Conservation (phyloP, 441 rosid species). For the Arabidopsis lyrata region DNA sequence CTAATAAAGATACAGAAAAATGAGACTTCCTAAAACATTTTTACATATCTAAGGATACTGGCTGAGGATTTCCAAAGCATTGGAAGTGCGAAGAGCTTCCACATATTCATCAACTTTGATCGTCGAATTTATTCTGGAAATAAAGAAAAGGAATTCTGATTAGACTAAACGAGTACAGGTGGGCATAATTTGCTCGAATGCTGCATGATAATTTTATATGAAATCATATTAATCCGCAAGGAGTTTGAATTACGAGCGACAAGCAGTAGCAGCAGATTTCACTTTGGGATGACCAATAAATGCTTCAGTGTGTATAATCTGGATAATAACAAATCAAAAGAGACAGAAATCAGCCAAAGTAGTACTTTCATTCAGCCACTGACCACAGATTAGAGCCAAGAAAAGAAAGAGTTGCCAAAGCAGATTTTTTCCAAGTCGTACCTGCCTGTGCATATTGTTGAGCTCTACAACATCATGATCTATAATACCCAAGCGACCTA, state of each 20-base stretch:
- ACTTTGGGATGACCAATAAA: slow-evolving; percentile 94
- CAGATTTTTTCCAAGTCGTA: slow-evolving; percentile 39
- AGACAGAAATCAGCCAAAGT: neutral
- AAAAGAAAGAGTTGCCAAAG: slow-evolving; percentile 11
- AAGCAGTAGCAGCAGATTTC: slow-evolving; percentile 90
- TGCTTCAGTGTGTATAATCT: slow-evolving; percentile 95
- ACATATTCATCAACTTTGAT: slow-evolving; percentile 73
- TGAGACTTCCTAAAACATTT: slow-evolving; percentile 11
- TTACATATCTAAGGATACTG: slow-evolving; percentile 68
- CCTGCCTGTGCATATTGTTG: slow-evolving; percentile 99
- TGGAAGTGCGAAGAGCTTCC: slow-evolving; percentile 86
- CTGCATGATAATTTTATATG: neutral
- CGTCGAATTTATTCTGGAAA: slow-evolving; percentile 79
- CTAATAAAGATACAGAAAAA: neutral
- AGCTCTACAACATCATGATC: slow-evolving; percentile 96
- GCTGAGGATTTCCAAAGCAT: slow-evolving; percentile 88
- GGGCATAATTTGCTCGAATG: neutral
- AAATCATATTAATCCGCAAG: neutral
- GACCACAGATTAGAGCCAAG: neutral
- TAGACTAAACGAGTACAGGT: slow-evolving; percentile 10
- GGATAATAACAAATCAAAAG: slow-evolving; percentile 11
- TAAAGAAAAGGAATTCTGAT: neutral
- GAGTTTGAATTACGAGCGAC: slow-evolving; percentile 68
- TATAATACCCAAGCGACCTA: slow-evolving; percentile 90
- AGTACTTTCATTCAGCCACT: neutral